Evolutionary conservation across 1,139 yeast species (phyloP).

Genomic region (Lodderomyces beijingensis): DNA sequence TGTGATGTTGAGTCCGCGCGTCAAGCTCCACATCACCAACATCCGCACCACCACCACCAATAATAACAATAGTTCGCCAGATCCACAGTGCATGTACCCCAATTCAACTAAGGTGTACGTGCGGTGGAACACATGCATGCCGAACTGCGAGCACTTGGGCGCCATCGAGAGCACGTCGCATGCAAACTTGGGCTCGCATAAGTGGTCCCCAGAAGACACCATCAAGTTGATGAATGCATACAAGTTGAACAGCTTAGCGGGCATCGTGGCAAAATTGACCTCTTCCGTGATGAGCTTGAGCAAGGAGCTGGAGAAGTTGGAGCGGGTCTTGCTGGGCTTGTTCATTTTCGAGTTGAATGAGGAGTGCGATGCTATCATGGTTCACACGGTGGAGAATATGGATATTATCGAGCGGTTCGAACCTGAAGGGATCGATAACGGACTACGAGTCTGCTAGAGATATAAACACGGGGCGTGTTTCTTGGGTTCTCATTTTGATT

Average conservation of each 20-base stretch:
- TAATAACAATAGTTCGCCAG: too few species aligned
- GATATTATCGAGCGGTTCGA: slow-evolving; percentile 54
- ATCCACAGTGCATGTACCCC: slow-evolving; percentile 31
- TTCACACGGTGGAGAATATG: slow-evolving; percentile 76
- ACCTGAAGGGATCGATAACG: slow-evolving; percentile 22
- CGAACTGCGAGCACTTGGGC: slow-evolving; percentile 44
- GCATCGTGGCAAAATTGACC: slow-evolving; percentile 17
- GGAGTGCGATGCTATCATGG: slow-evolving; percentile 52
- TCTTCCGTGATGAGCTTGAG: slow-evolving; percentile 20
- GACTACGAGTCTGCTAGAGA: slow-evolving; percentile 27
- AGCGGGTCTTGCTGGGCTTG: slow-evolving; percentile 59
- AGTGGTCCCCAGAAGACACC: slow-evolving; percentile 36
- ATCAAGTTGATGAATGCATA: slow-evolving; percentile 15
- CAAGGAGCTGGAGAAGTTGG: slow-evolving; percentile 29
- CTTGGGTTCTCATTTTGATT: too few species aligned
- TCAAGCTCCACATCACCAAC: slow-evolving; percentile 47
- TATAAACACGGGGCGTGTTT: too few species aligned
- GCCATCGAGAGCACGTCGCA: slow-evolving; percentile 30
- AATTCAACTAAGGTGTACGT: slow-evolving; percentile 51
- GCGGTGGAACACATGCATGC: slow-evolving; percentile 60
- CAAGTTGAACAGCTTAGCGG: slow-evolving; percentile 13
- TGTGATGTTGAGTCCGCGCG: slow-evolving; percentile 48
- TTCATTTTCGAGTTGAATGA: slow-evolving; percentile 71
- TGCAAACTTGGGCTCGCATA: slow-evolving; percentile 36
- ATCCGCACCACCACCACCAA: slow-evolving; percentile 22